phyloP scores from a whole-genome alignment of 345 rosid species.

The Salix suchowensis region DNA sequence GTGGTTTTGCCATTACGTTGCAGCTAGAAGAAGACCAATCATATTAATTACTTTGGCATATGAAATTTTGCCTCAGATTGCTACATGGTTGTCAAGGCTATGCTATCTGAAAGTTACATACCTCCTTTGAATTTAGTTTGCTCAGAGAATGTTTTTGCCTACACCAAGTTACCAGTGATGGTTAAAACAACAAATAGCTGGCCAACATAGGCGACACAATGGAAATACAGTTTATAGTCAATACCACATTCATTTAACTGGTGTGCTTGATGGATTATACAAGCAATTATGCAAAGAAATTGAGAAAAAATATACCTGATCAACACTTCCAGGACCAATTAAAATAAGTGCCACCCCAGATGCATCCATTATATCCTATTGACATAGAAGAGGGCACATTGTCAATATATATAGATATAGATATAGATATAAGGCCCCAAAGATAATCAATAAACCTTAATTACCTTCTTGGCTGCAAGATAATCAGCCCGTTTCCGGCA shows the following conservation, averaged over 20 bases:
- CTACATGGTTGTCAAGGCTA: not conserved
- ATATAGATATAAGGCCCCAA: not conserved
- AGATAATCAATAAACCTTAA: not conserved
- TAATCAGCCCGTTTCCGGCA: constrained; percentile 86
- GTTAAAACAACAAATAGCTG: constrained; percentile 4
- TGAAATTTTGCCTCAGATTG: not conserved
- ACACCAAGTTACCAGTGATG: constrained; percentile 26
- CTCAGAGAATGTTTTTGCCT: constrained; percentile 76
- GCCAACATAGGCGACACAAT: not conserved
- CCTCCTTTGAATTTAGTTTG: constrained; percentile 94
- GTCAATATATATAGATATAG: too few relatives aligned
- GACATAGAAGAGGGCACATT: not conserved
- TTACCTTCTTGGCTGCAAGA: constrained; percentile 82
- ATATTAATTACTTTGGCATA: not conserved
- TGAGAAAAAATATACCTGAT: constrained; percentile 50
- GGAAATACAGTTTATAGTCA: not conserved
- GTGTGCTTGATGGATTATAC: not conserved
- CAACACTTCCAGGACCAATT: constrained; percentile 81
- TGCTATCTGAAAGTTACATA: constrained; percentile 14
- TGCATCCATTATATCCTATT: constrained; percentile 75
- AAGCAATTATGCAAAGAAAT: not conserved
- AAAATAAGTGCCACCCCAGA: constrained; percentile 71
- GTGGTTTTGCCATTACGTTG: not conserved
- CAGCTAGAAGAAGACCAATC: constrained; percentile 12
- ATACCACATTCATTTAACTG: not conserved